Percentiles rank a stretch among this genome's conserved stretches.
Conservation (phyloP, 2,329 filamentous ascomycete genomes). For the Orbilia oligospora region DNA sequence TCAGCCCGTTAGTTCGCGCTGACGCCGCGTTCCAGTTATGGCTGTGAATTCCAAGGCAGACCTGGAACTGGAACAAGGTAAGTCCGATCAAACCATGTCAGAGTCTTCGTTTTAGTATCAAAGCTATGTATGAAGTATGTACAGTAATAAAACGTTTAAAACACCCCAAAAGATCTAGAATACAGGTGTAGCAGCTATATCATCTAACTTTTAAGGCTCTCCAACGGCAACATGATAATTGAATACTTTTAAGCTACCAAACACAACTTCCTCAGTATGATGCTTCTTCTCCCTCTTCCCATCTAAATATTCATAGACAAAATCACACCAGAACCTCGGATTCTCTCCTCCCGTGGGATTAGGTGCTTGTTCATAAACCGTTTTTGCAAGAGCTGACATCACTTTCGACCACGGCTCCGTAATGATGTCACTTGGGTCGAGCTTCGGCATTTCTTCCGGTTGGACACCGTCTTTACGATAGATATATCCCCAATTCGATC, state of each 20-base stretch:
- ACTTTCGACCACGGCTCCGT: constrained; percentile 8
- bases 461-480: constrained; percentile 10
- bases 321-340: constrained; percentile 16
- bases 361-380: constrained; percentile 20
- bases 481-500: constrained; percentile 37
- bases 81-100: constrained; percentile 9
- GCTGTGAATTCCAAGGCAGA: constrained; percentile 13
- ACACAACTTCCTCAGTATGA: constrained; percentile 1
- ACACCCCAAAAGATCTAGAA: neutral
- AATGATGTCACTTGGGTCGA: constrained; percentile 10
- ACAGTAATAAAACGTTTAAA: neutral
- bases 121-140: neutral
- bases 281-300: constrained; percentile 17
- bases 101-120: neutral
- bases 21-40: constrained; percentile 24
- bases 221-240: neutral
- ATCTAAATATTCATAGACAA: constrained; percentile 24
- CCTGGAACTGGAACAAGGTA: constrained; percentile 14
- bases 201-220: neutral
- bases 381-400: constrained; percentile 5
- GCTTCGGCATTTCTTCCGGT: constrained; percentile 5
- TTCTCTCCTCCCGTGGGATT: constrained; percentile 10
- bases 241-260: constrained; percentile 15
- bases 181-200: neutral
- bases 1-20: constrained; percentile 45